Base-by-base conservation (phyloP, 1,139 yeast species). In the Nakaseomyces kungkrabaensis region DNA sequence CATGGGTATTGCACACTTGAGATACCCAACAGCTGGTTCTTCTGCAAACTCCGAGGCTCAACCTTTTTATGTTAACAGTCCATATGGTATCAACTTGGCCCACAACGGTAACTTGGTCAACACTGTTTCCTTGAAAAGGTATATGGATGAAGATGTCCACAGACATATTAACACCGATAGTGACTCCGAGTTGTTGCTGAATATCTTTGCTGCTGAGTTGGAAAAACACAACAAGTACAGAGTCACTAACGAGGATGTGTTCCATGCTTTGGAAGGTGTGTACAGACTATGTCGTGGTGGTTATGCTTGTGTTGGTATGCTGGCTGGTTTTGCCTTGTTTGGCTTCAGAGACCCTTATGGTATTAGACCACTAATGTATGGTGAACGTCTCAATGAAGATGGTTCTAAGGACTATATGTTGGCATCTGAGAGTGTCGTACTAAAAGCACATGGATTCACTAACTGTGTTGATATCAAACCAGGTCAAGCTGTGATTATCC, bases 11-110 rank as follows among this genome's bases (percentile, higher is more conserved):
- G 90, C 92, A 37, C 99, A 92, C 67, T 74, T 92, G 63, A 78
- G 99, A 62, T 92, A 92, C 65, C 99, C 99, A 46, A 92, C 99
- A 36, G 97, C 98, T 37, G 98, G 99, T n/a, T 85, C 96, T 7
- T 81, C 88, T 60, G 94, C 97, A 50, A 92, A 90, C 54, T 82
- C 95, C 52, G 99, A 92, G 70, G 98, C 99, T 4, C 99, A 92
- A 72, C 99, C 99, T 5, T 94, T 92, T 65, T 92, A 94, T 65
- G 99, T 92, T 56, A 92, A 92, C 72, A 82, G 96, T 45, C 98
- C 98, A 4, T 92, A 89, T 62, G 98, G 98, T 51, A 82, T 92
- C 55, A 79, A 86, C 43, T 67, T 94, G 67, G 80, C 94, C 52
- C 98, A 92, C 69, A 92, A 92, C 67, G 98, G 98, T 61, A 92